These are phyloP conservation scores for Lolium multiflorum DNA, from an alignment of 176 grass and related monocot species.

Conservation along the genomic window DNA sequence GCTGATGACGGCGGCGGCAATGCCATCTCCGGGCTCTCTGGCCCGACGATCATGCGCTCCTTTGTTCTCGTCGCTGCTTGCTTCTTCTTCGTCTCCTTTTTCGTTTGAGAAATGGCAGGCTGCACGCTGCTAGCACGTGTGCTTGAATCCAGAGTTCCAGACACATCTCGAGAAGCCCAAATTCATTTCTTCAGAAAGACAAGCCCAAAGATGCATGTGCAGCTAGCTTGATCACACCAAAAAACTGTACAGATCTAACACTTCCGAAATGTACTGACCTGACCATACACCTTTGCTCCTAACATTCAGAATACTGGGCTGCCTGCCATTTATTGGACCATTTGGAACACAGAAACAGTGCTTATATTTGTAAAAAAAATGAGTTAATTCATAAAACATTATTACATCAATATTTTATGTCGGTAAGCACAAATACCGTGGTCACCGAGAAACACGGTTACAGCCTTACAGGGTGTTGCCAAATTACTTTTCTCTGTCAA, in stretches of 20 bases:
- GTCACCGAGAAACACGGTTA: too few relatives aligned
- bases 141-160: not conserved
- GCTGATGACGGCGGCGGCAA: slow-evolving; percentile 33
- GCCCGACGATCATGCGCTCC: slow-evolving; percentile 48
- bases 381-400: too few relatives aligned
- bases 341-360: too few relatives aligned
- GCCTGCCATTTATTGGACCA: too few relatives aligned
- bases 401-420: too few relatives aligned
- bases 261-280: not conserved
- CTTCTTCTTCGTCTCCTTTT: slow-evolving; percentile 50
- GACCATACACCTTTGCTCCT: not conserved
- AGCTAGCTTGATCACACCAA: not conserved
- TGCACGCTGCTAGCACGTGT: not conserved
- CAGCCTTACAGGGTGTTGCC: too few relatives aligned
- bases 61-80: slow-evolving; percentile 64
- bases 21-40: slow-evolving; percentile 28
- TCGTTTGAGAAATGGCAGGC: slow-evolving; percentile 35
- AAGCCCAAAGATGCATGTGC: not conserved
- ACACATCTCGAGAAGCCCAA: not conserved
- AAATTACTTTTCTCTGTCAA: too few relatives aligned
- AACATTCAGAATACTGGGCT: not conserved
- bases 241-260: not conserved
- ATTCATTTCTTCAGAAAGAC: not conserved
- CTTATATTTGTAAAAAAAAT: too few relatives aligned
- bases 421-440: too few relatives aligned